phyloP scores from a whole-genome alignment of 1,139 yeast genomes.

The Pichia sp. region DNA sequence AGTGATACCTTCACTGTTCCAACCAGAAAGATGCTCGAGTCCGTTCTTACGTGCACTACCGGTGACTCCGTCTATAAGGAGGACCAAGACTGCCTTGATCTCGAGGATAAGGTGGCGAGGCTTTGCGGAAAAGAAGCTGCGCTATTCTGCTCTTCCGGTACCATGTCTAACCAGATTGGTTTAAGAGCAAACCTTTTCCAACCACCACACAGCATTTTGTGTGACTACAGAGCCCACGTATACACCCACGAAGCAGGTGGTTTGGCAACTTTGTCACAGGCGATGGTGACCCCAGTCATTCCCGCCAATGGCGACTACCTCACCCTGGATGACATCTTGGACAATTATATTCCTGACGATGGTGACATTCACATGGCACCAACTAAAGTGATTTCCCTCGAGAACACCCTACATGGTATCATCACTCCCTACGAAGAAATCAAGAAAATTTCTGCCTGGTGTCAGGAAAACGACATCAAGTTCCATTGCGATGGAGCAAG shows the following conservation, averaged over 20 bases:
- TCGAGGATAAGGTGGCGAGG: conserved; percentile 63
- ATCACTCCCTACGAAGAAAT: conserved; percentile 83
- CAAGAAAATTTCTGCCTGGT: conserved; percentile 65
- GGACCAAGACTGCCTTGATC: conserved; percentile 61
- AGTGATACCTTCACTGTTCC: conserved; percentile 95
- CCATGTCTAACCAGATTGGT: conserved; percentile 86
- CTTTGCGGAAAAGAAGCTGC: conserved; percentile 83
- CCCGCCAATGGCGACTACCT: conserved; percentile 72
- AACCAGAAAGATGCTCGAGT: conserved; percentile 66
- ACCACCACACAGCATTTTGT: conserved; percentile 81
- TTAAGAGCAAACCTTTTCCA: conserved; percentile 71
- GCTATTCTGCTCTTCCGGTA: conserved; percentile 82
- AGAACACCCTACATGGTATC: conserved; percentile 84
- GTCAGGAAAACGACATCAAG: conserved; percentile 56
- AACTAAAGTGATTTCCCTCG: conserved; percentile 77
- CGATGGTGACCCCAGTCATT: conserved; percentile 81
- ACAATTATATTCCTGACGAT: conserved; percentile 64
- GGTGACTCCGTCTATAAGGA: conserved; percentile 92
- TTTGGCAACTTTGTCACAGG: conserved; percentile 81
- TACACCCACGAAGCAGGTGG: conserved; percentile 88
- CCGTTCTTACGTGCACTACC: conserved; percentile 54
- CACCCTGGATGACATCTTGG: conserved; percentile 74
- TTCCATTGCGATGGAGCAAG: conserved; percentile 96
- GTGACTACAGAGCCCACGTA: conserved; percentile 85
- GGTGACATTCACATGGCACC: conserved; percentile 90